These are phyloP conservation scores for Pseudogymnoascus destructans DNA, from an alignment of 2,329 filamentous ascomycete species.

Conservation along the genomic window DNA sequence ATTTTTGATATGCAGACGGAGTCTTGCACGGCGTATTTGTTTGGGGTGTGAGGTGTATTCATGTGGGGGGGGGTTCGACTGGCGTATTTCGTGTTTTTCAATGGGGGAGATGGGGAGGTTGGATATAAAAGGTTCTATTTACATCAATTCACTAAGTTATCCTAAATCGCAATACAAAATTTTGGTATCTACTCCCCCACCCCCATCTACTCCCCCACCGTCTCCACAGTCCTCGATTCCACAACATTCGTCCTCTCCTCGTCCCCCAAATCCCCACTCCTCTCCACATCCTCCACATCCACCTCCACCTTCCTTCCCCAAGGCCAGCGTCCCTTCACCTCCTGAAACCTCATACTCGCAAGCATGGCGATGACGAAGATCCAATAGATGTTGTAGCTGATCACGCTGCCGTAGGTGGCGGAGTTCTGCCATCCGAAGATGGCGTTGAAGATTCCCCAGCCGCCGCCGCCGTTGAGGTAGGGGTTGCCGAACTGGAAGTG, in stretches of 20 bases:
- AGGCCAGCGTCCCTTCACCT: constrained; percentile 32
- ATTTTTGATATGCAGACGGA: too few species aligned
- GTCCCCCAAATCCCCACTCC: background rate
- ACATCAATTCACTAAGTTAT: background rate
- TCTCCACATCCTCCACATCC: background rate
- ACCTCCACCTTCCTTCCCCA: background rate
- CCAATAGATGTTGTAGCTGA: constrained; percentile 86
- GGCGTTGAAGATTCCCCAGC: constrained; percentile 81
- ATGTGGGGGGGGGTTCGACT: too few species aligned
- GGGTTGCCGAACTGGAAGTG: constrained; percentile 65
- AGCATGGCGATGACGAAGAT: constrained; percentile 55
- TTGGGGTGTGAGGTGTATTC: too few species aligned
- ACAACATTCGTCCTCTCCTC: background rate
- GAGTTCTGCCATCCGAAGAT: constrained; percentile 81
- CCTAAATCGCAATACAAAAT: background rate
- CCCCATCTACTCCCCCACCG: background rate
- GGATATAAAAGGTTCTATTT: background rate
- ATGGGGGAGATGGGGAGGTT: background rate
- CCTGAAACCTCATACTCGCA: constrained; percentile 50
- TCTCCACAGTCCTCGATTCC: background rate
- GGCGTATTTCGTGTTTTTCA: too few species aligned
- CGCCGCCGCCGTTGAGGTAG: constrained; percentile 55
- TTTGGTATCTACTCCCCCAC: background rate
- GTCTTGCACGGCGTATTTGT: too few species aligned
- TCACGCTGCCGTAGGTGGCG: constrained; percentile 74